A percentile compares a stretch with the other conserved stretches of the same genome.
Conservation (phyloP, 345 rosid genomes). For the Gossypioides kirkii region DNA sequence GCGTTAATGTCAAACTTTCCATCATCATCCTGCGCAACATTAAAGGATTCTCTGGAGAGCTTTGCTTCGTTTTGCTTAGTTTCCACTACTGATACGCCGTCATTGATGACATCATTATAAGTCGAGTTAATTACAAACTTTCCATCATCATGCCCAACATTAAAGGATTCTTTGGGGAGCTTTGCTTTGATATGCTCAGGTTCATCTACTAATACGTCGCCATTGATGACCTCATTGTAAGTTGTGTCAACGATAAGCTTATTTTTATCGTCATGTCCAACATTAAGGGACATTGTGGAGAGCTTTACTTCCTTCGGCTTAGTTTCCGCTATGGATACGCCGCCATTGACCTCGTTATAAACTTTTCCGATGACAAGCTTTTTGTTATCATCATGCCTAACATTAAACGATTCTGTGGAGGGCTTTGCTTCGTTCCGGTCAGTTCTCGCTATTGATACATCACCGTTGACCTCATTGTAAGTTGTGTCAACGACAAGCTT, state of each 20-base stretch:
- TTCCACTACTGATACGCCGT: background rate
- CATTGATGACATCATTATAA: too few species aligned
- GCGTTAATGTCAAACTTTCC: conserved; percentile 19
- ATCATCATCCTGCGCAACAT: background rate
- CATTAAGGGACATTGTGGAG: conserved; percentile 5
- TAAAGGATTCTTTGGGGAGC: background rate
- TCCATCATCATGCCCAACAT: too few species aligned
- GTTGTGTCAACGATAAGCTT: conserved; percentile 41
- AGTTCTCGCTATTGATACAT: background rate
- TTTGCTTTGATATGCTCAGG: background rate
- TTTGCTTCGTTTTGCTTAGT: background rate
- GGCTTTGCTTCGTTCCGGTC: background rate
- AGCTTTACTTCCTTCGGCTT: background rate
- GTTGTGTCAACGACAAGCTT: too few species aligned
- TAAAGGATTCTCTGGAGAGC: background rate
- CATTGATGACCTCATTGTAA: conserved; percentile 15
- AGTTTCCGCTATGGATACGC: background rate
- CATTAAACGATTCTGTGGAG: background rate
- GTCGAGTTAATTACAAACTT: too few species aligned
- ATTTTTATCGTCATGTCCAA: conserved; percentile 23
- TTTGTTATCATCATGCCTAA: background rate
- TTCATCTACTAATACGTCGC: conserved; percentile 6
- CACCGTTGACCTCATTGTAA: background rate
- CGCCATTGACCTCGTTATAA: background rate
- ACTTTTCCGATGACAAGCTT: too few species aligned